These are phyloP conservation scores for Irpex sp. DNA, from an alignment of 1,284 basidiomycete species.

Conservation along the genomic window DNA sequence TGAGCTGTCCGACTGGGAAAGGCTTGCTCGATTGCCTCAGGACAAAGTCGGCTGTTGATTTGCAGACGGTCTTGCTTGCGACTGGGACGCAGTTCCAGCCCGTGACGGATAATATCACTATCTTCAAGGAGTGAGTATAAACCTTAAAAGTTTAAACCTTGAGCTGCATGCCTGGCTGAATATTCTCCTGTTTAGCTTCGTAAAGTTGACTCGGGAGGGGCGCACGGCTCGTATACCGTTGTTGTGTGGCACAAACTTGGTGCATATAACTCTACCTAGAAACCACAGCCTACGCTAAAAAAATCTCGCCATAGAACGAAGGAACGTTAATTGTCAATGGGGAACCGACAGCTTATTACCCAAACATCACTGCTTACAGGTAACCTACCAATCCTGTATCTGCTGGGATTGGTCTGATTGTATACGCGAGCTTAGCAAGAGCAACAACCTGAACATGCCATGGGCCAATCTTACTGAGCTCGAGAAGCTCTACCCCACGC, in stretches of 20 bases:
- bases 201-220: slow-evolving; percentile 31
- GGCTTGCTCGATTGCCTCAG: slow-evolving; percentile 38
- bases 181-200: slow-evolving; percentile 19
- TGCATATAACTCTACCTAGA: no score
- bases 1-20: slow-evolving; percentile 32
- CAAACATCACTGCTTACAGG: slow-evolving; percentile 35
- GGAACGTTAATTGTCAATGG: slow-evolving; percentile 40
- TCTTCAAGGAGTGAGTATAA: slow-evolving; percentile 33
- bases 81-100: slow-evolving; percentile 41
- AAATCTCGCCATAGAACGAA: slow-evolving; percentile 40
- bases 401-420: no score
- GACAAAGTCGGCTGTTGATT: slow-evolving; percentile 29
- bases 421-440: no score
- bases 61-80: slow-evolving; percentile 30
- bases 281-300: no score
- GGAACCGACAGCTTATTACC: slow-evolving; percentile 37
- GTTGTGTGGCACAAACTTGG: slow-evolving; percentile 38
- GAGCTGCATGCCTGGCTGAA: neutral
- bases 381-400: slow-evolving; percentile 11
- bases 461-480: slow-evolving; percentile 23
- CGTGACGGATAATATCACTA: slow-evolving; percentile 39
- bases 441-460: slow-evolving; percentile 42
- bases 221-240: slow-evolving; percentile 37
- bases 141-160: neutral
- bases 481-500: slow-evolving; percentile 25